phyloP scores from a whole-genome alignment of 306 rosid species.

The Quercus aquifolioides region DNA sequence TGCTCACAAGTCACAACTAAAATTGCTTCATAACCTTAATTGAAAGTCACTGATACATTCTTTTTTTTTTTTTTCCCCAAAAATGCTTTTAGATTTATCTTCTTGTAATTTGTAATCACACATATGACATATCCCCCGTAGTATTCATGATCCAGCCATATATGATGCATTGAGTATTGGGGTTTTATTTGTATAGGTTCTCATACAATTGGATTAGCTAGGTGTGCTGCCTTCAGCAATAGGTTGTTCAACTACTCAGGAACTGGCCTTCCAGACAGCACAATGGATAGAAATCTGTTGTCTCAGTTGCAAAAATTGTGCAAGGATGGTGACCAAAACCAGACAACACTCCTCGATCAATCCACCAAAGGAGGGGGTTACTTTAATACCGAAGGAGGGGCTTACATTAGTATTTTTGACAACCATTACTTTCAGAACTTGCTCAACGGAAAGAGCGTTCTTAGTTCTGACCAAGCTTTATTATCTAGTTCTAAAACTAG shows the following conservation, averaged over 20 bases:
- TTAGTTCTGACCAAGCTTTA: slow-evolving; percentile 67
- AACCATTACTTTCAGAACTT: slow-evolving; percentile 71
- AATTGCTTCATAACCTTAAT: too few relatives aligned
- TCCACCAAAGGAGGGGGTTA: slow-evolving; percentile 25
- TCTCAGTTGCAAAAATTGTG: slow-evolving; percentile 59
- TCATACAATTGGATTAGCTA: slow-evolving; percentile 75
- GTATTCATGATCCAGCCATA: too few relatives aligned
- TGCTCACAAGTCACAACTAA: too few relatives aligned
- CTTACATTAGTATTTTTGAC: slow-evolving; percentile 50
- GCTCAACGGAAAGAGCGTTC: slow-evolving; percentile 53
- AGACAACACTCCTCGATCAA: slow-evolving; percentile 45
- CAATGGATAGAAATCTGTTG: slow-evolving; percentile 46
- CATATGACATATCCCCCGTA: too few relatives aligned
- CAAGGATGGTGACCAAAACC: slow-evolving; percentile 53
- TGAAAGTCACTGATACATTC: too few relatives aligned
- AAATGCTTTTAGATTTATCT: too few relatives aligned
- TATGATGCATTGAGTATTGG: too few relatives aligned
- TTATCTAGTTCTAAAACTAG: slow-evolving; percentile 42
- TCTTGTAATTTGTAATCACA: too few relatives aligned
- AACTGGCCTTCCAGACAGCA: slow-evolving; percentile 51
- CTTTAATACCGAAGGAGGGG: too few relatives aligned
- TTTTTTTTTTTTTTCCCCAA: too few relatives aligned
- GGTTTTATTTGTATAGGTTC: slow-evolving; percentile 39
- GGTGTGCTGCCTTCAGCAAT: slow-evolving; percentile 58
- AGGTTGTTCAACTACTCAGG: slow-evolving; percentile 73